Evolutionary conservation across 164 flowering plant species (phyloP).

Genomic region (Tetracentron sinense): DNA sequence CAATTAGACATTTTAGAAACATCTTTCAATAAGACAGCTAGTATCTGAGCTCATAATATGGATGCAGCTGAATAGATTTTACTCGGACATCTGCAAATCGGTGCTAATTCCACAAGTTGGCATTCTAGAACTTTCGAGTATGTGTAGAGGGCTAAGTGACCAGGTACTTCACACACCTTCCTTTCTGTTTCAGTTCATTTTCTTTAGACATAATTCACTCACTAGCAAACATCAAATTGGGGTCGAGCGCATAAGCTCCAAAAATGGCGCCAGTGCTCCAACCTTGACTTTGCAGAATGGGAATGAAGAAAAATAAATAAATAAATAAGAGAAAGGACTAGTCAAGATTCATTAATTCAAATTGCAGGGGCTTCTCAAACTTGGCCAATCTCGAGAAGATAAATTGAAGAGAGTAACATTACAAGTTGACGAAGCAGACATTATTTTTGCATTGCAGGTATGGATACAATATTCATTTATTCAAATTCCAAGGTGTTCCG

Average conservation of each 20-base stretch:
- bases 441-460: conserved; percentile 86
- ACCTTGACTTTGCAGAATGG: no score
- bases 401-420: conserved; percentile 58
- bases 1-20: background rate
- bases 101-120: conserved; percentile 63
- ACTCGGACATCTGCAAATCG: conserved; percentile 67
- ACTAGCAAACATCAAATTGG: background rate
- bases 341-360: conserved; percentile 1
- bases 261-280: no score
- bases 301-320: background rate
- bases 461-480: background rate
- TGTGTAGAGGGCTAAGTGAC: conserved; percentile 79
- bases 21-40: background rate
- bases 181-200: background rate
- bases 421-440: conserved; percentile 74
- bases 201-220: background rate
- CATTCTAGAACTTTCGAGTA: conserved; percentile 62
- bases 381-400: conserved; percentile 69
- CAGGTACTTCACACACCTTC: conserved; percentile 47
- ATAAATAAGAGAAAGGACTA: background rate
- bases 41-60: conserved; percentile 5
- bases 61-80: conserved; percentile 69
- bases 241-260: background rate
- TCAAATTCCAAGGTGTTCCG: background rate
- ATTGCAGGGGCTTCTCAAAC: conserved; percentile 77